Base-by-base conservation (phyloP, 1,139 yeast species). In the Hansenula sp. region DNA sequence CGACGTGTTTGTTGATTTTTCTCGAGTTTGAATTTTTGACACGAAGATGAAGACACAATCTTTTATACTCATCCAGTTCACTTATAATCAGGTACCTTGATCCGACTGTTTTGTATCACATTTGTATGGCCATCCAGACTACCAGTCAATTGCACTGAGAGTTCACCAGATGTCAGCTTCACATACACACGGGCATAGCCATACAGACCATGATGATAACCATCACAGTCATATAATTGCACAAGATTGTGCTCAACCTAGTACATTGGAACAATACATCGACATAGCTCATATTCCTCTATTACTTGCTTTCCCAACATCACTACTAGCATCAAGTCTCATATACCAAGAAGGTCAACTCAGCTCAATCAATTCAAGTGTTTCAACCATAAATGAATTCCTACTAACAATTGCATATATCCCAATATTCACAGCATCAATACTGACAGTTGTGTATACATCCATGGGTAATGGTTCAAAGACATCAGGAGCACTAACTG, bases 1-100 rank as follows among this genome's bases (percentile, higher is more conserved):
- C 13, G 5, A 4, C 30, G 30, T 28, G 30, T 28, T 11, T 9
- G 24, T 21, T 21, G 6, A 7, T n/a, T n/a, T n/a, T 4, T 5
- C 16, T n/a, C 16, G 17, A 13, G 17, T 13, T 14, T 14, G 24
- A 27, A 14, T 27, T 27, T 27, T 17, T 28, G 30, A 28, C 30
- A 64, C 58, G 5, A 67, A 62, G 13, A 62, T 55, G 21, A 65
- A 55, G 13, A 68, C 68, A 72, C 72, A 67, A 45, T 65, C 65
- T n/a, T n/a, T n/a, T n/a, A n/a, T n/a, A n/a, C n/a, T n/a, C n/a
- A n/a, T n/a, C n/a, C n/a, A n/a, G n/a, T n/a, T n/a, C n/a, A n/a
- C n/a, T n/a, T n/a, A n/a, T n/a, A n/a, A n/a, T n/a, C n/a, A n/a
- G n/a, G n/a, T n/a, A n/a, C n/a, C n/a, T n/a, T n/a, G n/a, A n/a